phyloP scores from a whole-genome alignment of 1,284 basidiomycete genomes.

The Xanthoconium separans region DNA sequence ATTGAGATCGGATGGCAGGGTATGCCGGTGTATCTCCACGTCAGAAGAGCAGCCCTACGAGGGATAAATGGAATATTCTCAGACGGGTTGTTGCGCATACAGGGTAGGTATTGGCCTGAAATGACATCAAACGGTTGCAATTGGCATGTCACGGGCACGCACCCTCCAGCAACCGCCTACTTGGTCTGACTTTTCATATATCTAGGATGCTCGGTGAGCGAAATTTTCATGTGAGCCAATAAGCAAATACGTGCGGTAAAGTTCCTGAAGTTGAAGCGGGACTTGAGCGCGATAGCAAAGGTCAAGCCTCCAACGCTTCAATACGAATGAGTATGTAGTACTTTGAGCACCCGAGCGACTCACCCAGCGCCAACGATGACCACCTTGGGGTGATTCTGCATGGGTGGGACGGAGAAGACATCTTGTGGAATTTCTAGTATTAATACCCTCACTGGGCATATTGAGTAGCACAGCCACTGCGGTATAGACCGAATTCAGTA shows the following conservation, averaged over 20 bases:
- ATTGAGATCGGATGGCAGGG: slow-evolving; percentile 33
- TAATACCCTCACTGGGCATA: slow-evolving; percentile 2
- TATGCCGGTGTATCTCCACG: slow-evolving; percentile 35
- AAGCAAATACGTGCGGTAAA: slow-evolving; percentile 20
- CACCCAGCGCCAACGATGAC: slow-evolving; percentile 27
- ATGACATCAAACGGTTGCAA: slow-evolving; percentile 2
- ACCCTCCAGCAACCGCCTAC: slow-evolving; percentile 31
- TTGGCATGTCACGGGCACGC: slow-evolving; percentile 3
- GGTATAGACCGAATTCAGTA: slow-evolving; percentile 6
- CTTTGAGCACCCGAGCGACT: slow-evolving; percentile 1
- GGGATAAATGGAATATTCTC: not conserved
- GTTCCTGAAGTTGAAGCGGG: slow-evolving; percentile 17
- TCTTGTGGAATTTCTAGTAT: slow-evolving; percentile 2
- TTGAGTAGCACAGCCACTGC: slow-evolving; percentile 22
- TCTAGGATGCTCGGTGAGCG: slow-evolving; percentile 13
- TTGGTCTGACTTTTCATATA: slow-evolving; percentile 26
- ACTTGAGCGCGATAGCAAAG: slow-evolving; percentile 24
- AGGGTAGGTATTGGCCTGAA: slow-evolving; percentile 30
- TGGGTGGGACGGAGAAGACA: not conserved
- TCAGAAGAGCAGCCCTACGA: slow-evolving; percentile 29
- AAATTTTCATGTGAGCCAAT: not conserved
- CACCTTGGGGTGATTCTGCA: slow-evolving; percentile 16
- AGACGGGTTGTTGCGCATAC: slow-evolving; percentile 6
- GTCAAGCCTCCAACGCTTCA: slow-evolving; percentile 24
- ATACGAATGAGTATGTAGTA: slow-evolving; percentile 5